Conservation (phyloP, 495 filamentous ascomycete species). For the Aspergillus ellipticus region DNA sequence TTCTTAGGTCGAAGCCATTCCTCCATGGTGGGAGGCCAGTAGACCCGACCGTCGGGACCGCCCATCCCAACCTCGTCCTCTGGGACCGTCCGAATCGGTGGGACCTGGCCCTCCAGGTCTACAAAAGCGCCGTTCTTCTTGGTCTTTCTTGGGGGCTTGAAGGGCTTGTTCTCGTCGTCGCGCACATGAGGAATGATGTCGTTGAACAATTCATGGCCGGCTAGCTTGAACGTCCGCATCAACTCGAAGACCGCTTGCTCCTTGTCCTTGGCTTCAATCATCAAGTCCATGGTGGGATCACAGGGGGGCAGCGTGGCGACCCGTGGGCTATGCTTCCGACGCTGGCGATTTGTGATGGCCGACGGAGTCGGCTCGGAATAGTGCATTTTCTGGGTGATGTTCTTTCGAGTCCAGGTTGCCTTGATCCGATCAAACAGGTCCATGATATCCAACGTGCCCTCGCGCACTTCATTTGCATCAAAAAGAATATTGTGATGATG, state of each 20-base stretch:
- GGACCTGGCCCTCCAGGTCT: constrained; percentile 46
- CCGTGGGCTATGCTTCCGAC: constrained; percentile 79
- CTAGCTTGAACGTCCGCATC: constrained; percentile 81
- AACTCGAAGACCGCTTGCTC: constrained; percentile 96
- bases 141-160: constrained; percentile 46
- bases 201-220: constrained; percentile 69
- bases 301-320: constrained; percentile 80
- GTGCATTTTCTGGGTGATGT: constrained; percentile 93
- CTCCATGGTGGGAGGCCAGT: constrained; percentile 88
- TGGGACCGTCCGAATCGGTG: constrained; percentile 43
- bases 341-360: constrained; percentile 70
- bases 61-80: constrained; percentile 84
- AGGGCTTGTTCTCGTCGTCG: constrained; percentile 70
- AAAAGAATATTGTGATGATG: constrained; percentile 97
- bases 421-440: constrained; percentile 67
- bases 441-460: constrained; percentile 81
- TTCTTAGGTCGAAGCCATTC: constrained; percentile 87
- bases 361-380: constrained; percentile 76
- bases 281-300: constrained; percentile 77
- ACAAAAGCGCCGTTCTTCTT: constrained; percentile 46
- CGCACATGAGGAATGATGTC: constrained; percentile 76
- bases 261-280: constrained; percentile 99
- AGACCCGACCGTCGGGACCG: constrained; percentile 78
- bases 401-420: constrained; percentile 81
- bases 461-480: constrained; percentile 64